These are phyloP conservation scores for Coprinellus micaceus DNA, from an alignment of 768 basidiomycete species.

Conservation along the genomic window DNA sequence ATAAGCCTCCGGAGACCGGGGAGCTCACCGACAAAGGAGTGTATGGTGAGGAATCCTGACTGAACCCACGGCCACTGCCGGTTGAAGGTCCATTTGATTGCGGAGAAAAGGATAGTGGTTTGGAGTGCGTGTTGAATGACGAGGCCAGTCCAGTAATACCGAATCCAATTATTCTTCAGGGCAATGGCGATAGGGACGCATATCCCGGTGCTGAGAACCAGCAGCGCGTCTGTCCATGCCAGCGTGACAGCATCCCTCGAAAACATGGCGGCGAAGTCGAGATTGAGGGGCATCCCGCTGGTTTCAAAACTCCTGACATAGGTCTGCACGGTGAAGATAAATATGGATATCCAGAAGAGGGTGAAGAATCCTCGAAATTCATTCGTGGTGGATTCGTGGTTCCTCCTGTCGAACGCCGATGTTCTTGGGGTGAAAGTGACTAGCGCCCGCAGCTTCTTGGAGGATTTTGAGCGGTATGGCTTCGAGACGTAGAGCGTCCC, in stretches of 20 bases:
- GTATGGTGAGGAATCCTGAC: slow-evolving; percentile 83
- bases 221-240: slow-evolving; percentile 77
- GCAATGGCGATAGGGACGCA: slow-evolving; percentile 85
- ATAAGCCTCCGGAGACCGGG: not conserved
- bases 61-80: slow-evolving; percentile 98
- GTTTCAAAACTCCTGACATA: slow-evolving; percentile 74
- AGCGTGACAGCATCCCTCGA: slow-evolving; percentile 81
- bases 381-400: slow-evolving; percentile 69
- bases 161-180: slow-evolving; percentile 73
- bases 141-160: slow-evolving; percentile 73
- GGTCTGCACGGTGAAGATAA: slow-evolving; percentile 74
- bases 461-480: slow-evolving; percentile 67
- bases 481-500: slow-evolving; percentile 74
- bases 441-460: slow-evolving; percentile 77
- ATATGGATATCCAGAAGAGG: slow-evolving; percentile 90
- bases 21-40: slow-evolving; percentile 62
- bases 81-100: slow-evolving; percentile 89
- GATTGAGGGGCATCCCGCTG: slow-evolving; percentile 73
- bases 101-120: slow-evolving; percentile 62
- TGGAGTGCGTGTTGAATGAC: slow-evolving; percentile 81
- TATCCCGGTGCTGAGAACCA: slow-evolving; percentile 70
- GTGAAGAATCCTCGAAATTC: slow-evolving; percentile 95
- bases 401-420: slow-evolving; percentile 80
- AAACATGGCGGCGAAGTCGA: slow-evolving; percentile 82
- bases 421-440: slow-evolving; percentile 85